phyloP scores from a whole-genome alignment of 116 monocot species.

The Papilionanthe hybrid region DNA sequence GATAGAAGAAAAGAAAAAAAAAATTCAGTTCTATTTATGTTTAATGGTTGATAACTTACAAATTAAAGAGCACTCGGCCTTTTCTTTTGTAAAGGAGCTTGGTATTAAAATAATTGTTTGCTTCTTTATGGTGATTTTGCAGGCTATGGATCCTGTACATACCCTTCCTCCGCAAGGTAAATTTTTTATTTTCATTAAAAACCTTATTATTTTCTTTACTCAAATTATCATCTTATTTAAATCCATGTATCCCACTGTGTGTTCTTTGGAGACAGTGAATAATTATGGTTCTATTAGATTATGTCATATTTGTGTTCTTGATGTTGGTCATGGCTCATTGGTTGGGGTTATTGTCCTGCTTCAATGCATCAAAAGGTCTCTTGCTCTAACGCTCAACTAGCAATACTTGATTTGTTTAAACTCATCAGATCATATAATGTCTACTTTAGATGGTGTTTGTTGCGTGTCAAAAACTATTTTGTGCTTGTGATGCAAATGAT shows the following conservation, averaged over 20 bases:
- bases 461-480: no score
- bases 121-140: neutral
- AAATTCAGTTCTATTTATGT: no score
- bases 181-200: constrained; percentile 3
- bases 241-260: neutral
- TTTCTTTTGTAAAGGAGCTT: neutral
- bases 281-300: neutral
- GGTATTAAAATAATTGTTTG: neutral
- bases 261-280: neutral
- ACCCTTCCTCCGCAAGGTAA: constrained; percentile 74
- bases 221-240: neutral
- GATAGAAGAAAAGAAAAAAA: no score
- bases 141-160: constrained; percentile 87
- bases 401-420: no score
- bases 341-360: no score
- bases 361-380: no score
- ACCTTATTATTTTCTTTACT: neutral
- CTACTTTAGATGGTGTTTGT: no score
- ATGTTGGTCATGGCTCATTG: no score
- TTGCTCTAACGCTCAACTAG: no score
- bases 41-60: no score
- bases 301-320: neutral
- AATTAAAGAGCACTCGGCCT: neutral
- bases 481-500: no score
- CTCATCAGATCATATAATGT: no score